A percentile compares a stretch with the other conserved stretches of the same genome.
Conservation (phyloP, 2,329 filamentous ascomycete genomes). For the Cercospora sp. region DNA sequence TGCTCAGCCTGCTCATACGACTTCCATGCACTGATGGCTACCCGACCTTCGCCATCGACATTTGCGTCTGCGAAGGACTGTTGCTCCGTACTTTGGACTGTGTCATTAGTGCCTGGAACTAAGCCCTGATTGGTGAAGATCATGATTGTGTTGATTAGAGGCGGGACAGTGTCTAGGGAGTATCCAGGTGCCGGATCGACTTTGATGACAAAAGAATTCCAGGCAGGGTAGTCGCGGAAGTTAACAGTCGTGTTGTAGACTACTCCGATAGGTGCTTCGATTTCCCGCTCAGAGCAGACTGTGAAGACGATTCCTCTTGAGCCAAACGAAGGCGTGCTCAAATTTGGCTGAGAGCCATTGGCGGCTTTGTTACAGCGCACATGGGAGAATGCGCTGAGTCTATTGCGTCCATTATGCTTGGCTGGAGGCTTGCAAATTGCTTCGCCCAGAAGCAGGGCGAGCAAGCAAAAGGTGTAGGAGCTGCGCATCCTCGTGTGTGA, state of each 20-base stretch:
- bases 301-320: not conserved
- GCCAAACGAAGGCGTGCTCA: not conserved
- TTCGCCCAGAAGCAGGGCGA: not conserved
- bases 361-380: not conserved
- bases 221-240: not conserved
- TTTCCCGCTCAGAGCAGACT: not conserved
- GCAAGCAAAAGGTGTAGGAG: not conserved
- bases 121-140: not conserved
- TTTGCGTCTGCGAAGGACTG: not conserved
- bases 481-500: not conserved
- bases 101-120: not conserved
- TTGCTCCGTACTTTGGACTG: not conserved
- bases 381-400: not conserved
- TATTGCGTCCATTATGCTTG: not conserved
- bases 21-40: not conserved
- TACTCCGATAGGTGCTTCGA: not conserved
- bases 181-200: not conserved
- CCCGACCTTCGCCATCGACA: not conserved
- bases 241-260: not conserved
- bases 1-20: not conserved
- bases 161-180: not conserved
- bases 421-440: not conserved
- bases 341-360: not conserved
- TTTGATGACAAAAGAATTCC: not conserved
- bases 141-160: not conserved